phyloP scores from a whole-genome alignment of 1,139 yeast species.

The Meyerozyma athensensis region DNA sequence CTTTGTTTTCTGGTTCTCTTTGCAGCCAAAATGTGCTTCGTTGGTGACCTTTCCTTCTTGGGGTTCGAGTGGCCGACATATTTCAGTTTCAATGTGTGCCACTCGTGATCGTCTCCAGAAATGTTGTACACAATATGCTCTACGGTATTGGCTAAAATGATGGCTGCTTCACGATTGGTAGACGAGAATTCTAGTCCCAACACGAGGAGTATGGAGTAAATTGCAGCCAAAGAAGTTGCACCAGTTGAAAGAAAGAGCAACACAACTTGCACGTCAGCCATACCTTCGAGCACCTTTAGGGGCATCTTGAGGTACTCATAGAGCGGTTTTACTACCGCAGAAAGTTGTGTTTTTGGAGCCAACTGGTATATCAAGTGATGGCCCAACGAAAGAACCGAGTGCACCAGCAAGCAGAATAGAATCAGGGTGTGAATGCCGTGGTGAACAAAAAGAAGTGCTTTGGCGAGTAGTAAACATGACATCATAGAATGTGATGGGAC shows the following conservation, averaged over 20 bases:
- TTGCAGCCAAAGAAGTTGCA: conserved; percentile 19
- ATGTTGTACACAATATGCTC: background rate
- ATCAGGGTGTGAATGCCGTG: background rate
- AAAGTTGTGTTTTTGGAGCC: conserved; percentile 26
- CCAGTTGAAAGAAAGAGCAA: conserved; percentile 18
- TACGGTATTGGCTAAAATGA: background rate
- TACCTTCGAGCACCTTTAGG: conserved; percentile 32
- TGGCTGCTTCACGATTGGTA: background rate
- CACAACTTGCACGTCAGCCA: conserved; percentile 32
- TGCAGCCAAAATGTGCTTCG: too few relatives aligned
- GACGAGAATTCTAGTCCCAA: conserved; percentile 39
- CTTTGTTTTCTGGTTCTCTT: conserved; percentile 1
- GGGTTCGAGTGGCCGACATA: background rate
- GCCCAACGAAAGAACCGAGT: conserved; percentile 41
- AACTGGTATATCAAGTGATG: conserved; percentile 31
- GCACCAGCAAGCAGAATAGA: conserved; percentile 39
- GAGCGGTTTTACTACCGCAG: conserved; percentile 30
- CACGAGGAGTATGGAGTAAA: conserved; percentile 34
- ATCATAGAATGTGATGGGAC: too few relatives aligned
- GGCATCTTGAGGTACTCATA: conserved; percentile 31
- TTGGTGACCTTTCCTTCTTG: background rate
- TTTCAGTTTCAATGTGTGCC: background rate
- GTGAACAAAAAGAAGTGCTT: background rate
- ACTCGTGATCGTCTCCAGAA: too few relatives aligned
- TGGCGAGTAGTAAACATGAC: too few relatives aligned